Base-by-base conservation (phyloP, 768 basidiomycete species). In the Tylopilus balloui region DNA sequence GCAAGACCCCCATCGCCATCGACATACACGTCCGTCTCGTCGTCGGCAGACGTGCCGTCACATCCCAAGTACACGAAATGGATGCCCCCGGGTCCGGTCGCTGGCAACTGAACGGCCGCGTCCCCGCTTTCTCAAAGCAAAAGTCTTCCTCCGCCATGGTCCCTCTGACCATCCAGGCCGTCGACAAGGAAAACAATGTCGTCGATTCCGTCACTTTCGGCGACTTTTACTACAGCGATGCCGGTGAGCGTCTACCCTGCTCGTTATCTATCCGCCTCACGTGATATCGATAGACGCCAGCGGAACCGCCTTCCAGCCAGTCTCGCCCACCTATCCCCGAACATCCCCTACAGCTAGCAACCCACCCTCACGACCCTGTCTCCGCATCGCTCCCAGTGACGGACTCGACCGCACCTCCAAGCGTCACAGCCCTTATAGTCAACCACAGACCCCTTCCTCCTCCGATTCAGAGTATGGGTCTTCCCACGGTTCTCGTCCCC, bases 131-230 rank as follows among this genome's bases (percentile, higher is more conserved):
- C 45, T 72, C 69, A n/a, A 65, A 70, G 35, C 71, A 73, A 41
- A 54, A 47, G 27, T 58, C 69, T 10, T 39, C 69, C 32, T 71
- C 72, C 1, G 50, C 73, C 44, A 78, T 73, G 47, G 73, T 80
- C 31, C 72, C 76, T 8, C 70, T 86, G 45, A 78, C 80, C 15
- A 78, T 86, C 23, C 81, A 86, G 62, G 81, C 80, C 11, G 69
- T 87, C 47, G 76, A 79, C 65, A 68, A 72, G 45, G 70, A 77
- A 15, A 76, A 78, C 52, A 62, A 40, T 0, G 51, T 88, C 31
- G 62, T 89, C 15, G 86, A 88, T 57, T 76, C 80, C 0, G 74
- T 83, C 47, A 77, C 78, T 13, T 86, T 88, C 65, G 89, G 88
- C 47, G 76, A 81, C 53, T 89, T 88, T 66, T 76, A 77, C 28